These are phyloP conservation scores for Echria macrotheca DNA, from an alignment of 495 filamentous ascomycete genomes.

Conservation along the genomic window DNA sequence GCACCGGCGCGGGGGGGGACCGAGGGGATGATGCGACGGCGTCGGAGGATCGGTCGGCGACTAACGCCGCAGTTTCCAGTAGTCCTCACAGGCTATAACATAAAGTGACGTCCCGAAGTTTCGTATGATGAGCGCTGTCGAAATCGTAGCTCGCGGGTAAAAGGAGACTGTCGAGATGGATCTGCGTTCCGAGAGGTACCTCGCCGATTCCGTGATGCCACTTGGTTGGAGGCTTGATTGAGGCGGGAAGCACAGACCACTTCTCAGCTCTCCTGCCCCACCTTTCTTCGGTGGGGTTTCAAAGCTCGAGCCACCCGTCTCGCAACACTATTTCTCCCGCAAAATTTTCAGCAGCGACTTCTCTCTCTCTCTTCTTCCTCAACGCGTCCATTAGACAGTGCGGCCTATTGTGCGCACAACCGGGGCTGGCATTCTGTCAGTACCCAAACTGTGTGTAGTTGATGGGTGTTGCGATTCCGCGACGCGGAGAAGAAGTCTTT, in stretches of 20 bases:
- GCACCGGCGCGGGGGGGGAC: neutral
- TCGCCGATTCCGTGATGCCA: conserved; percentile 9
- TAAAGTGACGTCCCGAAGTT: no score
- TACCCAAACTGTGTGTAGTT: conserved; percentile 52
- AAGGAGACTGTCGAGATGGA: no score
- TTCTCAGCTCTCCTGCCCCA: neutral
- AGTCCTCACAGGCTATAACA: no score
- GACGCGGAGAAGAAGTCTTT: conserved; percentile 68
- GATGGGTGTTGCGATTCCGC: conserved; percentile 72
- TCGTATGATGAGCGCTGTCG: no score
- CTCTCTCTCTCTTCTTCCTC: conserved; percentile 43
- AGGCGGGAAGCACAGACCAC: conserved; percentile 7
- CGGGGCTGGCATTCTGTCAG: conserved; percentile 64
- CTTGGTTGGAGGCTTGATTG: neutral
- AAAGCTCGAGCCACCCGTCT: conserved; percentile 4
- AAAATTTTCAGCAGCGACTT: neutral
- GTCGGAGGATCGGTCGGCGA: conserved; percentile 5
- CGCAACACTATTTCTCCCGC: neutral
- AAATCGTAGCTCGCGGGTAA: no score
- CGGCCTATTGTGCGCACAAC: conserved; percentile 62
- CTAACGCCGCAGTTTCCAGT: no score
- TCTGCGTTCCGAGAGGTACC: neutral
- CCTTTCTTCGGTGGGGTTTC: neutral
- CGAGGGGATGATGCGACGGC: neutral
- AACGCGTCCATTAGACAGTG: conserved; percentile 87